phyloP scores from a whole-genome alignment of 2,329 filamentous ascomycete genomes.

The Metarhizium guizhouense region DNA sequence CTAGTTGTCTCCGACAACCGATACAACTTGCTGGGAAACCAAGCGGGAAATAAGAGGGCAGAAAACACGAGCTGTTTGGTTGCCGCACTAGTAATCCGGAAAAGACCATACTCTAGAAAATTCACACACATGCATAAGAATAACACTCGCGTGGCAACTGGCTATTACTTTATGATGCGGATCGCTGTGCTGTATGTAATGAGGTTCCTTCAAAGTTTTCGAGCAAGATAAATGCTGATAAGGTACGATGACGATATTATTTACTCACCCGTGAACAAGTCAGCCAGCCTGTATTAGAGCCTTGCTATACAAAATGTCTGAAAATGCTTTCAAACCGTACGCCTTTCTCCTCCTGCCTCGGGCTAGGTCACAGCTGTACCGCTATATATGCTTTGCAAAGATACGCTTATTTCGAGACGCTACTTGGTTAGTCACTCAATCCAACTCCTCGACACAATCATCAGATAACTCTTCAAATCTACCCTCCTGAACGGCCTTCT shows the following conservation, averaged over 20 bases:
- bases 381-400: neutral
- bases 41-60: no score
- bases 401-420: neutral
- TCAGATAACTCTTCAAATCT: constrained; percentile 60
- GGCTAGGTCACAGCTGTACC: neutral
- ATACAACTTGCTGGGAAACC: neutral
- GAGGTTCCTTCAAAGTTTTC: neutral
- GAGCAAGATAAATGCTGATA: neutral
- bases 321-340: neutral
- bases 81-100: no score
- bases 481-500: constrained; percentile 59
- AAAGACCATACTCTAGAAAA: neutral
- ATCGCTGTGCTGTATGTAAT: neutral
- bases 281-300: neutral
- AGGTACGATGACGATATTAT: neutral
- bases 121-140: neutral
- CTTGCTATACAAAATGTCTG: neutral
- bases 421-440: constrained; percentile 18
- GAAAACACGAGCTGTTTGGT: no score
- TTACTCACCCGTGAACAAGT: neutral
- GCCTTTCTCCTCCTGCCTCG: neutral
- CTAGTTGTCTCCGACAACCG: neutral
- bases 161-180: neutral
- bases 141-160: neutral
- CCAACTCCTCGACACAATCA: constrained; percentile 37